Conservation (phyloP, 2,329 filamentous ascomycete species). For the Ascochyta rabiei region DNA sequence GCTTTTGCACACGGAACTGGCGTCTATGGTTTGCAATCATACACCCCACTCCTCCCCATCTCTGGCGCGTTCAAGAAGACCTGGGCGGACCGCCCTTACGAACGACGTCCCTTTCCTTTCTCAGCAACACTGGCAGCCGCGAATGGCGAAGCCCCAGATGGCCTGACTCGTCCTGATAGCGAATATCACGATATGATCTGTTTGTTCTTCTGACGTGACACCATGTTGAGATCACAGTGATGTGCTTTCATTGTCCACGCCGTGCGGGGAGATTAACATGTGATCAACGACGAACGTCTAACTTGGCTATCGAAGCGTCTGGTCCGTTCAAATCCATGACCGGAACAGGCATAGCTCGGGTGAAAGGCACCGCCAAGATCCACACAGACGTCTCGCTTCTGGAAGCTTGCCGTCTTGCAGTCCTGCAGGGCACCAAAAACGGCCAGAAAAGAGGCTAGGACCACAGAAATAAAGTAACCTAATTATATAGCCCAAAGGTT, state of each 20-base stretch:
- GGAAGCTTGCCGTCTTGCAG: neutral
- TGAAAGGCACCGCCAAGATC: no score
- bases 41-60: slow-evolving; percentile 6
- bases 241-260: no score
- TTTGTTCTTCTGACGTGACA: no score
- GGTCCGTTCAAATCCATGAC: no score
- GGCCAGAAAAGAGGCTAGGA: neutral
- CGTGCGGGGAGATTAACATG: no score
- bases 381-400: neutral
- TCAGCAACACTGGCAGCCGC: neutral
- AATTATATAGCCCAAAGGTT: neutral
- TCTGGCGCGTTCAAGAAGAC: neutral
- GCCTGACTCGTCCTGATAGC: slow-evolving; percentile 6
- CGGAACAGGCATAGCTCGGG: no score
- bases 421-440: slow-evolving; percentile 3
- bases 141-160: neutral
- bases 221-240: no score
- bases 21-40: slow-evolving; percentile 10
- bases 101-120: neutral
- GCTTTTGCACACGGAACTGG: slow-evolving; percentile 11
- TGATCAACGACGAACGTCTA: no score
- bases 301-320: no score
- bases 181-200: slow-evolving; percentile 8
- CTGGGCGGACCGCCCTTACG: neutral
- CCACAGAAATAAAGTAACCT: slow-evolving; percentile 10